These are phyloP conservation scores for Aspergillus calidoustus DNA, from an alignment of 2,329 filamentous ascomycete species.

Conservation along the genomic window DNA sequence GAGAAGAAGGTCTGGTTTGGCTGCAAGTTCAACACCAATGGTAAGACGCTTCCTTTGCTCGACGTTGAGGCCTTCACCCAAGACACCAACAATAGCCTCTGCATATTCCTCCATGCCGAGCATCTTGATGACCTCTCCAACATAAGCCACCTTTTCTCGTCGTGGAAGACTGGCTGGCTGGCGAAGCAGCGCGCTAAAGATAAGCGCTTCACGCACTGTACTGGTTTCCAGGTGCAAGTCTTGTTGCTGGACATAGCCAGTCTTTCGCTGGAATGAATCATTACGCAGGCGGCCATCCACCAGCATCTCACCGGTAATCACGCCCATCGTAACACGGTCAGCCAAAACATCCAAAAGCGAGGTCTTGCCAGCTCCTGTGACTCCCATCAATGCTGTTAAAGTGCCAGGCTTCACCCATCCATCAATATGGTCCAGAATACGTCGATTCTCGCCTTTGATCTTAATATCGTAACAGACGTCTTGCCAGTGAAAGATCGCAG, in stretches of 20 bases:
- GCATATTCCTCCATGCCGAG: constrained; percentile 88
- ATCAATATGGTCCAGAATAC: constrained; percentile 81
- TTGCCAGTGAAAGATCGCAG: constrained; percentile 81
- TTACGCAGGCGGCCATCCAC: constrained; percentile 75
- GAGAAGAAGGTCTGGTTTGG: constrained; percentile 82
- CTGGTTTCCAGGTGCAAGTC: constrained; percentile 83
- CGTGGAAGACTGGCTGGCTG: constrained; percentile 74
- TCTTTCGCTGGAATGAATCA: constrained; percentile 67
- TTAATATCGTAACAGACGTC: constrained; percentile 80
- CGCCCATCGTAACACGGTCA: constrained; percentile 81
- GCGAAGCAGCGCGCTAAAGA: constrained; percentile 81
- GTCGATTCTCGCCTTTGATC: constrained; percentile 74
- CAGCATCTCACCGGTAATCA: constrained; percentile 82
- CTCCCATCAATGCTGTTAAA: constrained; percentile 86
- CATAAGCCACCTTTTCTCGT: constrained; percentile 79
- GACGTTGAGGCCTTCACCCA: constrained; percentile 71
- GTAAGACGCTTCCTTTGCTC: constrained; percentile 75
- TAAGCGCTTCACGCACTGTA: constrained; percentile 83
- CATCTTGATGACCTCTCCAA: constrained; percentile 85
- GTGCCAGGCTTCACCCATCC: constrained; percentile 94
- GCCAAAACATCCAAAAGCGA: constrained; percentile 85
- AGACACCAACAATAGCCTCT: constrained; percentile 84
- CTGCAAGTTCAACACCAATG: constrained; percentile 89
- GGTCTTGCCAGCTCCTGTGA: constrained; percentile 87
- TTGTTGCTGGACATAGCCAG: constrained; percentile 74